Conservation (phyloP, 768 basidiomycete species). For the Aureoboletus auriporus region DNA sequence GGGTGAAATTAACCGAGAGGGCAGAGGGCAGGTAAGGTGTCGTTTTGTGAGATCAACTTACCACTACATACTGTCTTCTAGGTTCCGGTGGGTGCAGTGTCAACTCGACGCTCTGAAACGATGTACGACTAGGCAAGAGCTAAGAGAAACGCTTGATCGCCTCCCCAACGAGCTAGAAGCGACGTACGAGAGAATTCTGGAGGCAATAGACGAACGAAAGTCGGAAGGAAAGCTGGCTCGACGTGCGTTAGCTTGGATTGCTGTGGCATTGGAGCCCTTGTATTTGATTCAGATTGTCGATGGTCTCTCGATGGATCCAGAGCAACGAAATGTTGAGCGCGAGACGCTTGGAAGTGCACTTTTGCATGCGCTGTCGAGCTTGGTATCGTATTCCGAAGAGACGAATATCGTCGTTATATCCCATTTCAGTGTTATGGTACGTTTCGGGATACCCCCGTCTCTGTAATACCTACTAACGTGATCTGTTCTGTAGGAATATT, state of each 20-base stretch:
- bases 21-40: constrained; percentile 1
- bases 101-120: background rate
- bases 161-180: background rate
- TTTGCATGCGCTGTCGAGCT: background rate
- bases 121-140: background rate
- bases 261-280: background rate
- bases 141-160: background rate
- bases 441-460: background rate
- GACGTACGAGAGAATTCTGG: constrained; percentile 6
- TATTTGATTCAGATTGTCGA: background rate
- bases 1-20: background rate
- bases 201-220: background rate
- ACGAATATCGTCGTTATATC: background rate
- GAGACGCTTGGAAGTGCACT: background rate
- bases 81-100: constrained; percentile 7
- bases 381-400: background rate
- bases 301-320: background rate
- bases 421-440: background rate
- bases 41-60: background rate
- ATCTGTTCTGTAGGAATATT: background rate
- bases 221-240: background rate
- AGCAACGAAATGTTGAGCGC: background rate
- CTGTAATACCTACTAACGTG: too few species aligned
- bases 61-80: background rate
- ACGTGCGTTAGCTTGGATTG: background rate